phyloP scores from a whole-genome alignment of 2,329 filamentous ascomycete species.

The Microdochium nivale region DNA sequence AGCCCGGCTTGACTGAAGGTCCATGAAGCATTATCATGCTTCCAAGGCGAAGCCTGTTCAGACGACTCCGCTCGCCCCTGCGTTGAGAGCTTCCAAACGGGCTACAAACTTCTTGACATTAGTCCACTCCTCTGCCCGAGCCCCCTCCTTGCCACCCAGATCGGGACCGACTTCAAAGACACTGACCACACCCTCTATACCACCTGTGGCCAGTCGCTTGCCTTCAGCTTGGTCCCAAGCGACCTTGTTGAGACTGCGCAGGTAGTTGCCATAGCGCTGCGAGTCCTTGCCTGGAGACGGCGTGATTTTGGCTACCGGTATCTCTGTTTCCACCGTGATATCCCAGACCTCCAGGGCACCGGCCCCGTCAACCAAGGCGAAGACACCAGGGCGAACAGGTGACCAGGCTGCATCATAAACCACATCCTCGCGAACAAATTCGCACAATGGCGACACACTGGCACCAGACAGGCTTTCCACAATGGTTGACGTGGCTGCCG shows the following conservation, averaged over 20 bases:
- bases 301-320: slow-evolving; percentile 73
- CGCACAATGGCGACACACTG: slow-evolving; percentile 64
- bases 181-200: slow-evolving; percentile 82
- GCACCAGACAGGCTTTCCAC: slow-evolving; percentile 22
- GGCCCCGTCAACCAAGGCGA: slow-evolving; percentile 87
- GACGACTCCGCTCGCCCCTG: not conserved
- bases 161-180: slow-evolving; percentile 86
- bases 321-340: slow-evolving; percentile 83
- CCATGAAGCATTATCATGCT: no score
- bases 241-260: slow-evolving; percentile 76
- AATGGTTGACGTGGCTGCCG: slow-evolving; percentile 60
- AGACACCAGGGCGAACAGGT: slow-evolving; percentile 86
- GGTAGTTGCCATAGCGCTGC: not conserved
- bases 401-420: slow-evolving; percentile 97
- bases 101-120: slow-evolving; percentile 84
- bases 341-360: slow-evolving; percentile 95
- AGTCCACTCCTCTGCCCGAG: slow-evolving; percentile 84
- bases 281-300: slow-evolving; percentile 40
- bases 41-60: not conserved
- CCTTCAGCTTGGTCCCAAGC: slow-evolving; percentile 91
- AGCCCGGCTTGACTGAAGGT: not conserved
- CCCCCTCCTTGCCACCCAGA: slow-evolving; percentile 73
- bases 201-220: slow-evolving; percentile 78
- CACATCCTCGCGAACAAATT: slow-evolving; percentile 89
- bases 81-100: slow-evolving; percentile 52